phyloP scores from a whole-genome alignment of 2,329 filamentous ascomycete species.

The Diaporthe sp. region DNA sequence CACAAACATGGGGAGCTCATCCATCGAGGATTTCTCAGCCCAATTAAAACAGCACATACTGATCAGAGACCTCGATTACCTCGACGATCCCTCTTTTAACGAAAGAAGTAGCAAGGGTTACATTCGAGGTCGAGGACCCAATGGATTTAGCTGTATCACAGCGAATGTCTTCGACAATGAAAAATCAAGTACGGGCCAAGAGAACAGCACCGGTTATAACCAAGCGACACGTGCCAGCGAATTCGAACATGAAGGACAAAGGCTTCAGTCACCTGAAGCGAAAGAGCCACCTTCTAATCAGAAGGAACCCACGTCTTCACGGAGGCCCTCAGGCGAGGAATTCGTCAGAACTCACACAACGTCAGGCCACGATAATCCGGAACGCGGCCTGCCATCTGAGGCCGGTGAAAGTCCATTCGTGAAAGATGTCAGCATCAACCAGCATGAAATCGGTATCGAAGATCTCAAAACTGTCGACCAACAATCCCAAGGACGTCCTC shows the following conservation, averaged over 20 bases:
- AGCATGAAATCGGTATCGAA: no score
- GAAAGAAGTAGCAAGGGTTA: neutral
- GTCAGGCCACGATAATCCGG: no score
- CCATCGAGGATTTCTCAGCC: neutral
- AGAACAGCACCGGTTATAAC: neutral
- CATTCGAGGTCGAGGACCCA: neutral
- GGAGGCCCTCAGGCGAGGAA: no score
- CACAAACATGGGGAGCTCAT: neutral
- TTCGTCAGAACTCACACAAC: no score
- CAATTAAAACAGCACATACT: neutral
- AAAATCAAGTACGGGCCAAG: neutral
- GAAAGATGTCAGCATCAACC: no score
- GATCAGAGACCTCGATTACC: constrained; percentile 12
- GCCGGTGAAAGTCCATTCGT: no score
- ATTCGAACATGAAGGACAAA: no score
- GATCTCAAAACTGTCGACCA: neutral
- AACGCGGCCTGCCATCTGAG: no score
- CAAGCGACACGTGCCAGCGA: no score
- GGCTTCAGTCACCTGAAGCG: no score
- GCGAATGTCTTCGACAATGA: neutral
- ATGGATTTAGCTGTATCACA: neutral
- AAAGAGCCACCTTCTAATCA: no score
- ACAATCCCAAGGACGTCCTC: neutral
- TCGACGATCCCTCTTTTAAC: neutral
- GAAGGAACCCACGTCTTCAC: no score